These are phyloP conservation scores for Penicillium expansum DNA, from an alignment of 2,329 filamentous ascomycete species.

Conservation along the genomic window DNA sequence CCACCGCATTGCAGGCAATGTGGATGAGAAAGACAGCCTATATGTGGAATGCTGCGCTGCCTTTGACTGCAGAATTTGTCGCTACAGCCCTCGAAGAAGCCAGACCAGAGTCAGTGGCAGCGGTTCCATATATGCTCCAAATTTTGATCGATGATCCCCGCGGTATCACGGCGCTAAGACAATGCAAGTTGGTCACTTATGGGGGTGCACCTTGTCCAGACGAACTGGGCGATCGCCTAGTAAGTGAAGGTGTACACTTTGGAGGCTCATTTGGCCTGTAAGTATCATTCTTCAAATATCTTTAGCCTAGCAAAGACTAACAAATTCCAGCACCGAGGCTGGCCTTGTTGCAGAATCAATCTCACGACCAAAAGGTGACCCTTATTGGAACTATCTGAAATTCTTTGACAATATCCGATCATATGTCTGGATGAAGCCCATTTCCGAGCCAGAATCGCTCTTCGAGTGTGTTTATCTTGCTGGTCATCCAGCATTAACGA, in stretches of 20 bases:
- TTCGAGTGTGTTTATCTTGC: conserved; percentile 34
- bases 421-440: conserved; percentile 41
- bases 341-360: conserved; percentile 46
- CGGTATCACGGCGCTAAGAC: conserved; percentile 37
- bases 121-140: conserved; percentile 44
- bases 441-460: conserved; percentile 18
- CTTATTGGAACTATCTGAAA: conserved; percentile 45
- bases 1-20: conserved; percentile 45
- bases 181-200: conserved; percentile 42
- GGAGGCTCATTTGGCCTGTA: conserved; percentile 44
- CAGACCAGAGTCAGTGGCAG: conserved; percentile 42
- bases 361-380: conserved; percentile 36
- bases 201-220: conserved; percentile 45
- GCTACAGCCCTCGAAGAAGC: conserved; percentile 37
- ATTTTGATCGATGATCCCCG: conserved; percentile 38
- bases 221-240: conserved; percentile 42
- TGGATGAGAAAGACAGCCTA: conserved; percentile 44
- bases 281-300: conserved; percentile 11
- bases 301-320: not conserved
- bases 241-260: conserved; percentile 38
- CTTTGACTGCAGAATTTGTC: conserved; percentile 39
- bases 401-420: conserved; percentile 39
- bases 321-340: conserved; percentile 40
- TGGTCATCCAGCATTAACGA: conserved; percentile 32
- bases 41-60: conserved; percentile 43